Conservation (phyloP, 192 early-diverging fungal genomes). For the Backusella circina region DNA sequence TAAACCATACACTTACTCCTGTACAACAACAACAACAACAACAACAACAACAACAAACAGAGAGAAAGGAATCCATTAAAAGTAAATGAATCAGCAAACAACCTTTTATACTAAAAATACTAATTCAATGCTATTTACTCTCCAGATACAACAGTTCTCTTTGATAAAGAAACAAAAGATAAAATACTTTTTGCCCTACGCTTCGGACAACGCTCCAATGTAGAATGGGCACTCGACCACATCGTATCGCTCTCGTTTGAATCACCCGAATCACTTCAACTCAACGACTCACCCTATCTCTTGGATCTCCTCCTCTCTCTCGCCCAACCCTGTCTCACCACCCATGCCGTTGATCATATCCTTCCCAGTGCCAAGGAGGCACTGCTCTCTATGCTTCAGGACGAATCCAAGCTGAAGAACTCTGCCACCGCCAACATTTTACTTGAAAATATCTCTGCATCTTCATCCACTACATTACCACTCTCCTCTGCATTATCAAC, state of each 20-base stretch:
- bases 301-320: background rate
- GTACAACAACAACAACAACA: background rate
- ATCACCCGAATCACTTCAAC: conserved; percentile 48
- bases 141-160: background rate
- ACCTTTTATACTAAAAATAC: background rate
- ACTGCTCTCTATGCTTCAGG: background rate
- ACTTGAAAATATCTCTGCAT: conserved; percentile 1
- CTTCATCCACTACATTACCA: background rate
- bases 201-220: conserved; percentile 67
- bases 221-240: conserved; percentile 77
- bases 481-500: background rate
- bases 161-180: conserved; percentile 37
- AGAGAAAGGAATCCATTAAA: background rate
- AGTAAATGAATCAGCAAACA: background rate
- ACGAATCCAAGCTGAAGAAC: background rate
- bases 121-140: background rate
- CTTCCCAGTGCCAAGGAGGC: background rate
- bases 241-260: conserved; percentile 62
- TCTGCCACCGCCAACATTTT: background rate
- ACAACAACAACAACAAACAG: no score
- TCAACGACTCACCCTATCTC: conserved; percentile 58
- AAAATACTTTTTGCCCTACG: conserved; percentile 65
- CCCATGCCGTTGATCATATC: background rate
- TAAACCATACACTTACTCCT: background rate
- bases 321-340: background rate